Conservation (phyloP, 1,284 basidiomycete species). For the Apiotrichum laibachii region DNA sequence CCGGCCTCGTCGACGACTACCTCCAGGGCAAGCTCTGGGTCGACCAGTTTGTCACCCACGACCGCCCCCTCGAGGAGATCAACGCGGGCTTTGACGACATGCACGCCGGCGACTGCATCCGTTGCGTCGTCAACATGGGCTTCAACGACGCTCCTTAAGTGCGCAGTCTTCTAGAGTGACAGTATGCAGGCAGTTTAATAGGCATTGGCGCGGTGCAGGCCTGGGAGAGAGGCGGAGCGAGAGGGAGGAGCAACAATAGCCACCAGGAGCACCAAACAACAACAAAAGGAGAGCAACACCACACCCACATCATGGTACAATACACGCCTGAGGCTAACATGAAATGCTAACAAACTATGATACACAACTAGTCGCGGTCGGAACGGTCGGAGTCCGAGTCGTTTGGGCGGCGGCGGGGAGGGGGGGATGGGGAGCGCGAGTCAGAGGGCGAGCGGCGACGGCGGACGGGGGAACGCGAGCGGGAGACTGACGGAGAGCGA, state of each 20-base stretch:
- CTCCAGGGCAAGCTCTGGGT: slow-evolving; percentile 56
- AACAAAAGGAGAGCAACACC: too few species aligned
- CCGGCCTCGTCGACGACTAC: slow-evolving; percentile 72
- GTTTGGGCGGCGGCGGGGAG: slow-evolving; percentile 10
- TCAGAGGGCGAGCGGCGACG: slow-evolving; percentile 13
- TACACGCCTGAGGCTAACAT: too few species aligned
- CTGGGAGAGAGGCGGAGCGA: too few species aligned
- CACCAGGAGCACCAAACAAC: neutral
- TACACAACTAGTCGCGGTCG: neutral
- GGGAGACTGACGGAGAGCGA: slow-evolving; percentile 14
- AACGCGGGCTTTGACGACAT: slow-evolving; percentile 90
- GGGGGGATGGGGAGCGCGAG: slow-evolving; percentile 18
- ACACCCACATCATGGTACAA: too few species aligned
- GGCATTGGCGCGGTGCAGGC: too few species aligned
- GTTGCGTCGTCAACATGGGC: slow-evolving; percentile 66
- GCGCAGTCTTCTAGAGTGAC: neutral
- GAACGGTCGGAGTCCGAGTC: neutral
- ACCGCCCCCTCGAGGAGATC: slow-evolving; percentile 71
- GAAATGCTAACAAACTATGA: neutral
- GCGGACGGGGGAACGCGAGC: slow-evolving; percentile 23
- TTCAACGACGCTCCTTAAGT: slow-evolving; percentile 24
- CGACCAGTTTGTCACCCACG: slow-evolving; percentile 86
- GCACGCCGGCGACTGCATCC: slow-evolving; percentile 90
- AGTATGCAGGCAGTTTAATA: neutral
- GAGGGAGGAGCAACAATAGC: neutral